Base-by-base conservation (phyloP, 2,329 filamentous ascomycete species). In the Monilinia fructicola region DNA sequence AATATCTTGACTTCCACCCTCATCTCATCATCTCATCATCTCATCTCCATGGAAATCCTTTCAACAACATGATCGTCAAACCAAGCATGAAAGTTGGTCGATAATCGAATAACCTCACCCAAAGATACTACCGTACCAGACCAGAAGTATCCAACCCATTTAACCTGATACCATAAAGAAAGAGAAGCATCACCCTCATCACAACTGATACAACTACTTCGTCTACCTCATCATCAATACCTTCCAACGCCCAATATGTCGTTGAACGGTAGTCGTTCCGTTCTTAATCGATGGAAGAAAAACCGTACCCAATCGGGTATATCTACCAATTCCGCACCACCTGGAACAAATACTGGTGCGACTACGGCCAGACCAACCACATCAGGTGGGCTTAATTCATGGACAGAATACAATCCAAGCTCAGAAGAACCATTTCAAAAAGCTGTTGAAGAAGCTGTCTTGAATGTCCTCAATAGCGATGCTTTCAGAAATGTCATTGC, bases 401-500 rank as follows among this genome's bases (percentile, higher is more conserved):
- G 65, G 64, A 67, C 50, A 12, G 67, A 68, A 48, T 62, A 40
- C 11, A 53, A 52, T 38, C 54, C 48, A 26, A 67, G 69, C 54
- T 68, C 62, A 26, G 67, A 71, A 40, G 61, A 69, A 38, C 63
- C 66, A n/a, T 64, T 66, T 12, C 65, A 66, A 3, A 71, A 69
- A 38, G 68, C 69, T 26, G 66, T 72, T 4, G 69, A 72, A 64
- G 54, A 67, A 50, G 70, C 71, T 14, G 68, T 72, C 12, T 31
- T 70, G 7, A 60, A 67, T 26, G 71, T 69, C 5, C 70, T 72
- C 65, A 67, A 67, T 18, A 71, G 69, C 62, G 68, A 69, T 61
- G 66, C 55, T 16, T 72, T 72, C 67, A 69, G 66, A 56, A 66
- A 66, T 50, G 70, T 69, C n/a, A 64, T 72, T 62, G 68, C 68